Evolutionary conservation across 345 rosid species (phyloP).

Genomic region (Hibiscus mutabilis): DNA sequence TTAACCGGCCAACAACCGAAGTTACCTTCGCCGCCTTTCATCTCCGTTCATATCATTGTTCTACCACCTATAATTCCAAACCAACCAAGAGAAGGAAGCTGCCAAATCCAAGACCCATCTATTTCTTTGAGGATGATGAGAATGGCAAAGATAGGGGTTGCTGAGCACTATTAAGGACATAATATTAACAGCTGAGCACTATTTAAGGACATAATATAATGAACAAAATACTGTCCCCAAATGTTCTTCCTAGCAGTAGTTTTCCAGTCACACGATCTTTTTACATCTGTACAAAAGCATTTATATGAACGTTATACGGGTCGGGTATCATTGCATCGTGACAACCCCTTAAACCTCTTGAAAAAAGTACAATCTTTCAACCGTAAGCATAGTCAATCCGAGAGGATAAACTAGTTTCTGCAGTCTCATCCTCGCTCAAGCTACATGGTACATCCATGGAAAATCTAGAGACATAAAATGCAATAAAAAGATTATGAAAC

Average conservation of each 20-base stretch:
- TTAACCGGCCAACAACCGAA: too few species aligned
- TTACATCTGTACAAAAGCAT: constrained; percentile 10
- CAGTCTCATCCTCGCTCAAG: constrained; percentile 65
- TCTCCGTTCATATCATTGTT: too few species aligned
- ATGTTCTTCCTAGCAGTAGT: constrained; percentile 13
- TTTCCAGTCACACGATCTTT: not conserved
- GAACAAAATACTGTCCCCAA: not conserved
- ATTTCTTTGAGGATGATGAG: too few species aligned
- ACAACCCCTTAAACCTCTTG: not conserved
- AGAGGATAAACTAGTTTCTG: constrained; percentile 45
- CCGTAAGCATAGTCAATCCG: constrained; percentile 23
- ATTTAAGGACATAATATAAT: not conserved
- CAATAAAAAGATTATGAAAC: not conserved
- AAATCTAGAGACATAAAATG: constrained; percentile 33
- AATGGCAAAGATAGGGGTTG: too few species aligned
- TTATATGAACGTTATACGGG: not conserved
- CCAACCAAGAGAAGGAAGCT: too few species aligned
- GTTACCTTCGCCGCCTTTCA: too few species aligned
- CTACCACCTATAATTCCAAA: too few species aligned
- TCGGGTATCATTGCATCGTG: not conserved
- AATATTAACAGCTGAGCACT: constrained; percentile 14
- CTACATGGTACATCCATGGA: constrained; percentile 39
- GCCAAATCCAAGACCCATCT: too few species aligned
- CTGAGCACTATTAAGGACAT: too few species aligned
- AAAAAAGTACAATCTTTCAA: not conserved